Evolutionary conservation across 2,329 filamentous ascomycete species (phyloP).

Genomic region (Trichoderma arundinaceum): DNA sequence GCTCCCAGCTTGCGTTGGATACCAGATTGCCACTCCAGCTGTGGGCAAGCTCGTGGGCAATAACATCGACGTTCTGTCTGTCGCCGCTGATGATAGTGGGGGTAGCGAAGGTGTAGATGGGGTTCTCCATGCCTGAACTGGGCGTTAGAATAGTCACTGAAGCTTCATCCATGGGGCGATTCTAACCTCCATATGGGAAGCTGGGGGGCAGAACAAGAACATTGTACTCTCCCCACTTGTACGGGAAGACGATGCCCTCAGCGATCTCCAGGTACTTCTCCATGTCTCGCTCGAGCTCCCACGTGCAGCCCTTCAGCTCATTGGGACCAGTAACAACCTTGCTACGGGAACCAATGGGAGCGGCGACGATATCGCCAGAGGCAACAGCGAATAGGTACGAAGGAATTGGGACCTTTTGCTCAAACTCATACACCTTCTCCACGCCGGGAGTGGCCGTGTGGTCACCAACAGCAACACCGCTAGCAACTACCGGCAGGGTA

Average conservation of each 20-base stretch:
- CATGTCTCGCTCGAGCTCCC: constrained; percentile 89
- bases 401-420: constrained; percentile 90
- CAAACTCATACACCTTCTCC: constrained; percentile 77
- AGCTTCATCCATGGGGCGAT: neutral
- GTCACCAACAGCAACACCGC: constrained; percentile 68
- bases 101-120: constrained; percentile 92
- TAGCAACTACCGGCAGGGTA: constrained; percentile 87
- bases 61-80: constrained; percentile 91
- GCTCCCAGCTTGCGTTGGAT: constrained; percentile 79
- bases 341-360: constrained; percentile 85
- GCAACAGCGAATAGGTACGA: constrained; percentile 95
- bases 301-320: constrained; percentile 80
- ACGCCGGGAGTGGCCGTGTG: constrained; percentile 52
- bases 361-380: constrained; percentile 80
- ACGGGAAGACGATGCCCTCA: constrained; percentile 81
- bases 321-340: constrained; percentile 87
- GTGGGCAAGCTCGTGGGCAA: constrained; percentile 80
- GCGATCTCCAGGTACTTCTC: constrained; percentile 90
- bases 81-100: constrained; percentile 92
- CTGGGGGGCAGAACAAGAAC: constrained; percentile 87
- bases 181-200: constrained; percentile 81
- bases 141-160: neutral
- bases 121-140: constrained; percentile 78
- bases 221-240: constrained; percentile 95
- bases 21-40: constrained; percentile 91